Base-by-base conservation (phyloP, 345 rosid genomes). In the Alliaria petiolata region DNA sequence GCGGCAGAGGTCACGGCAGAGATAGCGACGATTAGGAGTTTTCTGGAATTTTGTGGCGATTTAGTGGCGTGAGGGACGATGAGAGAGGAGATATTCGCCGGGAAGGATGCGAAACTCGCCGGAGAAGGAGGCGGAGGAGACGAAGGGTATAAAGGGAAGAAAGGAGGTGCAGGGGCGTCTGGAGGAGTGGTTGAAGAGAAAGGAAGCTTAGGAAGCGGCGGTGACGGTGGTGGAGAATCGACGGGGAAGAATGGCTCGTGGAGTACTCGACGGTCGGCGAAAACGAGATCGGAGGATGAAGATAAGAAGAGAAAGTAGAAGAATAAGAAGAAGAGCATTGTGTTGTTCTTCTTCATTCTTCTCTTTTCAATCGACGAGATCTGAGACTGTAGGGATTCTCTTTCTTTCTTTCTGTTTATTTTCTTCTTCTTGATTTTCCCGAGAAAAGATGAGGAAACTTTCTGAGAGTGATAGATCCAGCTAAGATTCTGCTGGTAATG, bases 11-110 rank as follows among this genome's bases (percentile, higher is more conserved):
- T 13, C 8, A 83, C 81, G 66, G 93, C 85, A 20, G 83, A 77
- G 54, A 86, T 61, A 0, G 88, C 82, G 62, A 76, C 76, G 42
- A 85, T 77, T 22, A 88, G 77, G 62, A 84, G 87, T 22, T 85
- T 87, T 0, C 34, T 58, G 63, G 97, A 84, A 46, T 5, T 50
- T 45, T 68, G 73, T 7, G 84, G 85, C 11, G 88, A 80, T 12
- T 68, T 46, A 17, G 85, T 45, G 22, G 92, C 75, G 68, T 81
- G 85, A 8, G 98, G 98, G 51, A 95, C 86, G 78, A 81, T 82
- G 8, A 95, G 86, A 43, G 96, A 86, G 76, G 97, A 91, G 76
- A 93, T 87, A 62, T 93, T 93, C 51, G 96, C 98, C 0, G 98
- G 98, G 74, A 91, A 93, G 30, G 98, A 87, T 19, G 91, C 96